Base-by-base conservation (phyloP, 768 basidiomycete genomes). In the Lactarius evosmus region DNA sequence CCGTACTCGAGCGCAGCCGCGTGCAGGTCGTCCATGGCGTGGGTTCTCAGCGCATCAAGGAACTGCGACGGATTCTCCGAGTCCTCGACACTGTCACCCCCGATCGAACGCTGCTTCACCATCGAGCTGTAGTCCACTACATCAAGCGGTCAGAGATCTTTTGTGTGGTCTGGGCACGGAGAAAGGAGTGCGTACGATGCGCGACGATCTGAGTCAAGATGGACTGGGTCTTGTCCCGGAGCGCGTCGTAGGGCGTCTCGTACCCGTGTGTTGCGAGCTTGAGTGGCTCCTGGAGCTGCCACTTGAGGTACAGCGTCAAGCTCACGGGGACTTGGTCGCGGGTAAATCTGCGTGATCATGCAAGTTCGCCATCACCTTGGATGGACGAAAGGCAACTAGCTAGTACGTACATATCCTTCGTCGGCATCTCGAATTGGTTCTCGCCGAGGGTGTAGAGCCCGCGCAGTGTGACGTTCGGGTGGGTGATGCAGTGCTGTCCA, bases 11-110 rank as follows among this genome's bases (percentile, higher is more conserved):
- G 74, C 3, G 91, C 89, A 22, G 89, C 91, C 59, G 85, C 78
- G 61, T 89, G 87, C 78, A 94, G 83, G 61, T 93, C 91, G 71
- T 93, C 92, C 88, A 93, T 90, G 8, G 91, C 92, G 44, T 88
- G 85, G 5, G 86, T 90, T 27, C 90, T 77, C 40, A 93, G 78
- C 2, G 92, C 91, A 62, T 93, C 91, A 65, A 93, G 77, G 78
- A 93, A 93, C 5, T 89, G 86, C 55, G 86, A 84, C 22, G 87
- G 87, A 17, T 82, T 75, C 66, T 92, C 90, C 17, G 73, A 82
- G 58, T 92, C 88, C 33, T 91, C 84, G 72, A 90, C 75, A 69
- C 84, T 84, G 65, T 91, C 88, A 4, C 88, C 89, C 4, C 88
- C 89, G 40, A 92, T 74, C 0, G 88, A 87, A 22, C 90, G 85